A percentile compares a stretch with the other conserved stretches of the same genome.
These are phyloP conservation scores for Globisporangium megalacanthum DNA, from an alignment of 352 stramenopile genomes.

Conservation along the genomic window DNA sequence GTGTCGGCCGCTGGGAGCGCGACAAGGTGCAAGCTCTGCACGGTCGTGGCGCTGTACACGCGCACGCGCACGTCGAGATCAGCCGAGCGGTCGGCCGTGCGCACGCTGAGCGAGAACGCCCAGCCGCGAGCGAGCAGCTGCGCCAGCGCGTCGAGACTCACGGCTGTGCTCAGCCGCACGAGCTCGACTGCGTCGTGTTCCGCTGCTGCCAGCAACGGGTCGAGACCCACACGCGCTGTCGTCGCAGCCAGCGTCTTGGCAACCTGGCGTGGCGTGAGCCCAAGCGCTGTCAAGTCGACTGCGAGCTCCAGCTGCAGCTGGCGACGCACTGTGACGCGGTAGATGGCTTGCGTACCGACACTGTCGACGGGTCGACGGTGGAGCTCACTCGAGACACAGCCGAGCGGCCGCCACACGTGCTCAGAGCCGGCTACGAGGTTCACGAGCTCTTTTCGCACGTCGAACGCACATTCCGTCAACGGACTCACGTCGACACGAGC, in stretches of 20 bases:
- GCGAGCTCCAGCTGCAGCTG: constrained; percentile 20
- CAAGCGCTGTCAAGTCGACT: constrained; percentile 19
- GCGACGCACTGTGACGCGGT: constrained; percentile 14
- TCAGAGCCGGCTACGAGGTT: neutral
- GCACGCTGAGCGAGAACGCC: constrained; percentile 45
- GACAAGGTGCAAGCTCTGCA: constrained; percentile 39
- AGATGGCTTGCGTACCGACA: constrained; percentile 3
- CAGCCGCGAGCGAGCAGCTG: constrained; percentile 31
- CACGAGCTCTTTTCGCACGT: neutral
- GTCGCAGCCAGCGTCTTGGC: constrained; percentile 14
- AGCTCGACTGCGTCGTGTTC: constrained; percentile 17
- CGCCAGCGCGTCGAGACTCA: constrained; percentile 31
- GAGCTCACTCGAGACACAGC: constrained; percentile 5
- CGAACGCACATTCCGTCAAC: neutral
- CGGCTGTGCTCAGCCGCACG: constrained; percentile 35
- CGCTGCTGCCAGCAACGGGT: constrained; percentile 10
- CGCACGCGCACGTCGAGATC: constrained; percentile 42
- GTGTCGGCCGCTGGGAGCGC: constrained; percentile 30
- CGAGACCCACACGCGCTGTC: constrained; percentile 14
- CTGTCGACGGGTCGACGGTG: neutral
- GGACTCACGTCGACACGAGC: neutral
- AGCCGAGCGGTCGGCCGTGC: constrained; percentile 19
- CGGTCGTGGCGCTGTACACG: constrained; percentile 20
- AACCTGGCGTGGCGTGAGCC: constrained; percentile 14
- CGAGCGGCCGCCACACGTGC: constrained; percentile 6